Evolutionary conservation across 2,329 filamentous ascomycete genomes (phyloP), one percentile per base, ranked within the genome.

Genomic region (Kalmusia sp.): DNA sequence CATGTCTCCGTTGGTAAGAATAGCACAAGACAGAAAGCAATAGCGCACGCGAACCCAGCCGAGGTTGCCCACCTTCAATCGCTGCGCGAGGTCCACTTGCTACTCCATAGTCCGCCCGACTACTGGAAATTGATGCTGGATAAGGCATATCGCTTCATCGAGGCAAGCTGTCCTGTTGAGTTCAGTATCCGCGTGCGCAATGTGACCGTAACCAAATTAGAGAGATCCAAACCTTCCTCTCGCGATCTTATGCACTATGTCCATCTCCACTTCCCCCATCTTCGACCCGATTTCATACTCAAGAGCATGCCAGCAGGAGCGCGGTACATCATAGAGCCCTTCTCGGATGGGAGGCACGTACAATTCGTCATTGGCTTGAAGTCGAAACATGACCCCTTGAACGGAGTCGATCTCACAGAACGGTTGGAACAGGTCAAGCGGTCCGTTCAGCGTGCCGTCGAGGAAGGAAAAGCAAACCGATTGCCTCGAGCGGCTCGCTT

Each of bases 211-310:
- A 28, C 28, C 5, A 30, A 37, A 7, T 15, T 43, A 1, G 11
- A 17, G 14, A 61, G 62, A 46, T 37, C 47, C n/a, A 9, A n/a
- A 35, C 34, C 37, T 2, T 45, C 33, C 1, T 45, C 51, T 6
- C 12, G 17, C 1, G 44, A 52, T 11, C 24, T 22, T 1, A 67
- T 62, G 60, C 58, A 51, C 9, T 70, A 65, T 61, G 45, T 65
- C 35, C 62, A 66, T 25, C 17, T 52, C 8, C 60, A 65, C 37
- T 72, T 67, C 25, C 67, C 70, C 2, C 68, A 72, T 34, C 24
- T 72, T 24, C 61, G 66, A 19, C 68, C 69, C 1, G 69, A 72
- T 46, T 64, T 71, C 22, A 68, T 72, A 7, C 24, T 65, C 25
- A 68, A 64, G 40, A 52, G 47, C 17, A 71, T 73, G 70, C 70